phyloP scores from a whole-genome alignment of 768 basidiomycete genomes.

The Pleurotus sapidus region DNA sequence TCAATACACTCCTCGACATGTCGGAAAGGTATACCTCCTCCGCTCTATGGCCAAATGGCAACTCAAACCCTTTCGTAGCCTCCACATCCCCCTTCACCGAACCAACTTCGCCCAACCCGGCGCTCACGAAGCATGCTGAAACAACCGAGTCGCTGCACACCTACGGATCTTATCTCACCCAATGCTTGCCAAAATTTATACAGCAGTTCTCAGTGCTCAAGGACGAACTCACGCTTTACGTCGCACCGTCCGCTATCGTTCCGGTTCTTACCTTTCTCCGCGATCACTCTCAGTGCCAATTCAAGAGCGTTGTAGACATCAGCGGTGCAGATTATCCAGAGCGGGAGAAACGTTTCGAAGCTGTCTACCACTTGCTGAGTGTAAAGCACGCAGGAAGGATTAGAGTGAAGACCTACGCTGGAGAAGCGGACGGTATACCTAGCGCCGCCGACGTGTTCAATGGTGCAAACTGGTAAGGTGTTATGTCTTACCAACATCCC shows the following conservation, averaged over 20 bases:
- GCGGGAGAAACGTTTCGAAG: slow-evolving; percentile 90
- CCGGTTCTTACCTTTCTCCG: slow-evolving; percentile 90
- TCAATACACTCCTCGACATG: slow-evolving; percentile 45
- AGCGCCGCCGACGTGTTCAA: slow-evolving; percentile 76
- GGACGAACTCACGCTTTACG: slow-evolving; percentile 92
- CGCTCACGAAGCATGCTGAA: slow-evolving; percentile 66
- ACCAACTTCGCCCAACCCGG: slow-evolving; percentile 85
- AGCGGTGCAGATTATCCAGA: slow-evolving; percentile 96
- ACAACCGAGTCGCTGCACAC: slow-evolving; percentile 80
- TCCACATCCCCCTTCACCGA: slow-evolving; percentile 83
- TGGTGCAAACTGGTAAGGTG: slow-evolving; percentile 87
- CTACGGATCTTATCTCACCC: slow-evolving; percentile 90
- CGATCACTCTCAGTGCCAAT: slow-evolving; percentile 94
- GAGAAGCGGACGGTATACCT: slow-evolving; percentile 89
- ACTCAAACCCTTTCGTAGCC: slow-evolving; percentile 30
- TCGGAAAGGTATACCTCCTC: slow-evolving; percentile 41
- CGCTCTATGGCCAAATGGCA: background rate
- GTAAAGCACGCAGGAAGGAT: slow-evolving; percentile 77
- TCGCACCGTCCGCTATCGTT: slow-evolving; percentile 75
- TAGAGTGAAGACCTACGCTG: slow-evolving; percentile 95
- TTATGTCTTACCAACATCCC: no score
- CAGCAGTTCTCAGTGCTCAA: slow-evolving; percentile 97
- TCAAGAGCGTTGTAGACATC: slow-evolving; percentile 90
- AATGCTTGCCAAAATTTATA: slow-evolving; percentile 94
- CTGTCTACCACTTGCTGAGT: slow-evolving; percentile 94